Base-by-base conservation (phyloP, 2,329 filamentous ascomycete genomes). In the Trichoderma hamatum region DNA sequence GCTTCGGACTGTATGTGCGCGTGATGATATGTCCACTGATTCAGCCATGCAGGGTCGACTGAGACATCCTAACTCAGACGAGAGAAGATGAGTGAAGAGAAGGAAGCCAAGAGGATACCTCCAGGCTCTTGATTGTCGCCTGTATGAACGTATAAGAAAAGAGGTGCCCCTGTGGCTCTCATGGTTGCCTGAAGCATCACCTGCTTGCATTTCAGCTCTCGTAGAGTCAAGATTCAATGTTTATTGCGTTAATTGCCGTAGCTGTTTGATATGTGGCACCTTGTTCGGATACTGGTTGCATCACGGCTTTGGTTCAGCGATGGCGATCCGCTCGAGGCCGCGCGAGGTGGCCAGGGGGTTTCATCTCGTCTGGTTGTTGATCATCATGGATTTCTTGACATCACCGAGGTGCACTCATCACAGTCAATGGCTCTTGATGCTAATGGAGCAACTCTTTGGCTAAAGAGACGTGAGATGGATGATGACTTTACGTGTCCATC, bases 251-350 rank as follows among this genome's bases (percentile, higher is more conserved):
- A 3, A 9, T 24, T 52, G n/a, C 16, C 14, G n/a, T n/a, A 34
- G 10, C 16, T 14, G 32, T 66, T 46, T 34, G 54, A 69, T 21
- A 70, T 70, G 69, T 70, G 69, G 69, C 69, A 68, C n/a, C 51
- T 70, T 52, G 43, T 24, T 59, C 26, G n/a, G 26, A 60, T 70
- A 34, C 26, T 70, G 3, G 34, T 7, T 26, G 46, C 30, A 32
- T 54, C 34, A 0, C 69, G 32, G 6, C 65, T 70, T 21, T 70
- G 69, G 69, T 70, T 70, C 14, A 70, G 69, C 39, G 69, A 70
- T 68, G 69, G 69, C 10, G 9, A 49, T 19, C 21, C 69, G 24
- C 32, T 68, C 3, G 66, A 64, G 1, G 14, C 39, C 24, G 16
- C 10, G 5, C 64, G 69, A 21, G 69, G 69, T 3, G 59, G 65